Conservation (phyloP, 192 early-diverging fungal genomes). For the Umbelopsis vinacea region DNA sequence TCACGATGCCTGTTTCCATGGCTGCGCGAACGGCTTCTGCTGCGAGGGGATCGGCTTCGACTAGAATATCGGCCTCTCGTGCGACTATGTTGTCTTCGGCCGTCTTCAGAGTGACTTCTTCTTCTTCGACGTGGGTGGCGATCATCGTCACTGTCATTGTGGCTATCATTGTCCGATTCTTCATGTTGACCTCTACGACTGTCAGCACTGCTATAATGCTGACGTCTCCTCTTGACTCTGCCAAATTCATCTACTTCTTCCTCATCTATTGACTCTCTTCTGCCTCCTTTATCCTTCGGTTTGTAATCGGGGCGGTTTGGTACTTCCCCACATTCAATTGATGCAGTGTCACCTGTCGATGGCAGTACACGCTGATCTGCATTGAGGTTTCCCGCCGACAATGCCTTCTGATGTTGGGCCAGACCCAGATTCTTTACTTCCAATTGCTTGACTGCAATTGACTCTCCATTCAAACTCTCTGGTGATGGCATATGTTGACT, state of each 20-base stretch:
- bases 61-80: constrained; percentile 1
- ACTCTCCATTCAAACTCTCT: neutral
- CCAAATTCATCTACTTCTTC: constrained; percentile 53
- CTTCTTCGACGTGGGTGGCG: constrained; percentile 8
- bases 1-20: constrained; percentile 11
- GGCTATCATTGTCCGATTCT: constrained; percentile 11
- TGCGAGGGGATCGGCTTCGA: constrained; percentile 21
- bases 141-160: constrained; percentile 16
- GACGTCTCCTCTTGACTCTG: constrained; percentile 37
- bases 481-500: constrained; percentile 7
- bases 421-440: neutral
- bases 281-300: neutral
- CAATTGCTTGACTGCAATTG: neutral
- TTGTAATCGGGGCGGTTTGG: neutral
- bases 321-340: too few relatives aligned
- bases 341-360: neutral
- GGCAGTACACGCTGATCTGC: neutral
- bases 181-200: constrained; percentile 10
- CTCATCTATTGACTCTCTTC: constrained; percentile 22
- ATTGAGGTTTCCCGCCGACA: neutral
- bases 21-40: constrained; percentile 8
- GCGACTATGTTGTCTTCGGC: constrained; percentile 9
- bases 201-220: neutral
- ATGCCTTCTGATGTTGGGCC: neutral
- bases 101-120: constrained; percentile 20